phyloP scores from a whole-genome alignment of 495 filamentous ascomycete species.

The Poronia punctata region DNA sequence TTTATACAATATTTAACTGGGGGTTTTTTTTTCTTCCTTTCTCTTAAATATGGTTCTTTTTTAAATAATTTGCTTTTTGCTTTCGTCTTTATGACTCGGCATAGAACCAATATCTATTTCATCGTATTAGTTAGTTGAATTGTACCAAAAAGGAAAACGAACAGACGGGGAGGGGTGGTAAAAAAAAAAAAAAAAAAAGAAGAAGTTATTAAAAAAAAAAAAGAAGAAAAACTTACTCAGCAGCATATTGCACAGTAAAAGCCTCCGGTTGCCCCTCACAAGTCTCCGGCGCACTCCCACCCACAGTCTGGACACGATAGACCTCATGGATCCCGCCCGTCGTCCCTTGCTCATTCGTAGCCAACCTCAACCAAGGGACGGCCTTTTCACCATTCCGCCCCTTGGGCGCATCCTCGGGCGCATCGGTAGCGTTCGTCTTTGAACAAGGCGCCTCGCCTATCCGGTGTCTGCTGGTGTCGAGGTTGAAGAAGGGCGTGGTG shows the following conservation, averaged over 20 bases:
- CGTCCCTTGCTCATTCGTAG: slow-evolving; percentile 41
- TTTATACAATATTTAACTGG: too few species aligned
- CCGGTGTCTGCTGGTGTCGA: slow-evolving; percentile 46
- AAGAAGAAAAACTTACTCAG: slow-evolving; percentile 54
- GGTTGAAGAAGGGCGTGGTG: slow-evolving; percentile 73
- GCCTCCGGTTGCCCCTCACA: slow-evolving; percentile 56
- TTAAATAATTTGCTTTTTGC: background rate
- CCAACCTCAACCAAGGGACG: slow-evolving; percentile 66
- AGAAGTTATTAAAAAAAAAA: slow-evolving; percentile 49
- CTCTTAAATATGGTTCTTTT: too few species aligned
- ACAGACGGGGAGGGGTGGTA: too few species aligned
- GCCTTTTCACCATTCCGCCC: slow-evolving; percentile 49
- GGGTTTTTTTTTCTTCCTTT: too few species aligned
- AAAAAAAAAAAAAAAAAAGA: background rate
- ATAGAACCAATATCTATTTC: slow-evolving; percentile 36
- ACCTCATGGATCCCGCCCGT: slow-evolving; percentile 62
- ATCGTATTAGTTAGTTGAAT: background rate
- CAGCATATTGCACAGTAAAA: slow-evolving; percentile 74
- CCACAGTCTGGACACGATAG: slow-evolving; percentile 81
- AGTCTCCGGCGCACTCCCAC: slow-evolving; percentile 67
- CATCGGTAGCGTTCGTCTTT: slow-evolving; percentile 46
- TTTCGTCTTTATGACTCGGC: slow-evolving; percentile 2
- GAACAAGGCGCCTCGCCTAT: slow-evolving; percentile 56
- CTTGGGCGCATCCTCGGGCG: slow-evolving; percentile 50
- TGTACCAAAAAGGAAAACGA: too few species aligned